Evolutionary conservation across 2,329 filamentous ascomycete species (phyloP).

Genomic region (Truncatella angustata): DNA sequence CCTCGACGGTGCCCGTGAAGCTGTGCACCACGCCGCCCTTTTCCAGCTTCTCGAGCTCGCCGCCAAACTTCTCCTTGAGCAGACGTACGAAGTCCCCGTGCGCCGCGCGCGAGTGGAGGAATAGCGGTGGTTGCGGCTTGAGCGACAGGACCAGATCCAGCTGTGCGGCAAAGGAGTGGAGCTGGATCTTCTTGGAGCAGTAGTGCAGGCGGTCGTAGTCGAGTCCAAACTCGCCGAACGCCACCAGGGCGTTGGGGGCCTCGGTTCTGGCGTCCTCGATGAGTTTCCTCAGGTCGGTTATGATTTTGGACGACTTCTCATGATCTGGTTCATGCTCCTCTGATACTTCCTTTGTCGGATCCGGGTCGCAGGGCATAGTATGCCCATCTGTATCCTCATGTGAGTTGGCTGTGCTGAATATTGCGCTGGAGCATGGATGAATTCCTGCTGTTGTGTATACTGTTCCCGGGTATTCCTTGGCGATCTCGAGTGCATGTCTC

Average conservation of each 20-base stretch:
- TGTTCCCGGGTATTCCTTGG: constrained; percentile 69
- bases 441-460: constrained; percentile 92
- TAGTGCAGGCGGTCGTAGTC: constrained; percentile 92
- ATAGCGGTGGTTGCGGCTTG: constrained; percentile 78
- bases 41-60: constrained; percentile 63
- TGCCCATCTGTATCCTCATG: constrained; percentile 43
- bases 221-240: constrained; percentile 92
- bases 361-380: constrained; percentile 52
- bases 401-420: constrained; percentile 62
- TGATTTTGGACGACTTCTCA: constrained; percentile 44
- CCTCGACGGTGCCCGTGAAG: constrained; percentile 84
- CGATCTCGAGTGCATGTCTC: constrained; percentile 69
- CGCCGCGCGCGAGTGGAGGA: constrained; percentile 87
- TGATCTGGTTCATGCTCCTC: constrained; percentile 48
- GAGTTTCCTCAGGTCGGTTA: constrained; percentile 62
- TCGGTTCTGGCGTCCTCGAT: constrained; percentile 55
- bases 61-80: constrained; percentile 57
- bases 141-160: constrained; percentile 70
- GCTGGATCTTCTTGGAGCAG: constrained; percentile 74
- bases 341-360: constrained; percentile 44
- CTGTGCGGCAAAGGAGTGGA: constrained; percentile 82
- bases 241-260: constrained; percentile 53
- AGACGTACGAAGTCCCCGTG: constrained; percentile 79
- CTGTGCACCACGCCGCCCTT: constrained; percentile 86
- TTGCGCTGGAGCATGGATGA: constrained; percentile 82